Evolutionary conservation across 1,139 yeast species (phyloP).

Genomic region (Geotrichum citri-aurantii): DNA sequence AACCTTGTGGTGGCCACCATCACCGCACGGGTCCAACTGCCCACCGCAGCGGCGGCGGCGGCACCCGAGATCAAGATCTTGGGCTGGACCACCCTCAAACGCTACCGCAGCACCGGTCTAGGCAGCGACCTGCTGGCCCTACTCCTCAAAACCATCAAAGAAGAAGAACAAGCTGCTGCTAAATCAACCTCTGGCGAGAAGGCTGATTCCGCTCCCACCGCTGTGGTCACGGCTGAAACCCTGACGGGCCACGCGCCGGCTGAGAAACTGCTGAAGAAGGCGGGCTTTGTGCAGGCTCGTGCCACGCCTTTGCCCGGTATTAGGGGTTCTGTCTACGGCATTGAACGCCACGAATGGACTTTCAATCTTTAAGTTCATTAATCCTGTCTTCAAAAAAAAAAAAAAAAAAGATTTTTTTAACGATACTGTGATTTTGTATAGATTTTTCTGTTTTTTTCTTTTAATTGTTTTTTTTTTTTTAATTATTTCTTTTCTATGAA

Average conservation of each 20-base stretch:
- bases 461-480: too few species aligned
- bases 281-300: slow-evolving; percentile 19
- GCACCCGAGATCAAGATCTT: slow-evolving; percentile 17
- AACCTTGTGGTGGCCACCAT: slow-evolving; percentile 22
- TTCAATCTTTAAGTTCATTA: not conserved
- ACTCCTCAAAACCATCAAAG: not conserved
- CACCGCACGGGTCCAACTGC: slow-evolving; percentile 10
- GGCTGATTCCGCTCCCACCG: not conserved
- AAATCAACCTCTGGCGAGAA: too few species aligned
- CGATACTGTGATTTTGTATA: too few species aligned
- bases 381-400: too few species aligned
- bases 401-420: too few species aligned
- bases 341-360: slow-evolving; percentile 2
- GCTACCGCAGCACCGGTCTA: slow-evolving; percentile 27
- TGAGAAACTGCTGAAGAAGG: slow-evolving; percentile 16
- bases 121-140: slow-evolving; percentile 24
- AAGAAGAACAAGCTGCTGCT: not conserved
- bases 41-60: slow-evolving; percentile 4
- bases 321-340: slow-evolving; percentile 3
- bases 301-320: not conserved
- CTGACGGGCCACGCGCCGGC: slow-evolving; percentile 20
- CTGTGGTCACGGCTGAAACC: slow-evolving; percentile 17
- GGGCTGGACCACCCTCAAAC: slow-evolving; percentile 25
- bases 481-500: too few species aligned
- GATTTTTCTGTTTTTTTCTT: too few species aligned